Base-by-base conservation (phyloP, 1,284 basidiomycete species). In the Tylopilus orsonianus region DNA sequence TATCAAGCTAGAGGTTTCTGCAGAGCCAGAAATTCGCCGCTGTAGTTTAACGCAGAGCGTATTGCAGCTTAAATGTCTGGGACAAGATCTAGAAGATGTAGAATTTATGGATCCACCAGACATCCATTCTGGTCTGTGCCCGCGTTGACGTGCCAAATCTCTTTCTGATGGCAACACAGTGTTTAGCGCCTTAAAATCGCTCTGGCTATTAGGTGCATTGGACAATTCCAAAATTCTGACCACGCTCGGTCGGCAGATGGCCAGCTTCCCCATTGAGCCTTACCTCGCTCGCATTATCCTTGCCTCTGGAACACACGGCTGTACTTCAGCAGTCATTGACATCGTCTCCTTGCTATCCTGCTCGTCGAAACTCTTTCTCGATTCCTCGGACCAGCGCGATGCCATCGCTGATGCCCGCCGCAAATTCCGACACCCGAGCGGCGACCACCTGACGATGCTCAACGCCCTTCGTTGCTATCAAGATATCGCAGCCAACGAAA, bases 371-470 rank as follows among this genome's bases (percentile, higher is more conserved):
- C 75, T 93, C 13, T 92, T 93, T 70, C 62, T 87, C 44, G 85
- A 90, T 61, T 70, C 80, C 19, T 73, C 79, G 44, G 83, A 86
- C 49, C 78, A 87, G 44, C 80, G 93, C 18, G 89, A 93, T 42
- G 73, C 73, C 5, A 85, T 87, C 0, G 69, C 77, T 1, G 83
- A 83, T 45, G 85, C 85, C 1, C 77, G 90, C 2, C 71, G 76
- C 38, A 89, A 89, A 64, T 97, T 97, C 65, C 76, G 83, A 12
- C 90, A 93, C 63, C 72, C 81, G 3, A 84, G 87, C 46, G 95
- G 96, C 19, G 96, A 99, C 65, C 93, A 97, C 65, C 74, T 97
- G 50, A 97, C 93, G 12, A 78, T 87, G 47, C 77, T 97, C 53
- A 96, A 96, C 56, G 85, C 85, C 4, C 78, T 93, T 41, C 79